A percentile compares a stretch with the other conserved stretches of the same genome.
Conservation (phyloP, 192 early-diverging fungal species). For the Piromyces sp. region DNA sequence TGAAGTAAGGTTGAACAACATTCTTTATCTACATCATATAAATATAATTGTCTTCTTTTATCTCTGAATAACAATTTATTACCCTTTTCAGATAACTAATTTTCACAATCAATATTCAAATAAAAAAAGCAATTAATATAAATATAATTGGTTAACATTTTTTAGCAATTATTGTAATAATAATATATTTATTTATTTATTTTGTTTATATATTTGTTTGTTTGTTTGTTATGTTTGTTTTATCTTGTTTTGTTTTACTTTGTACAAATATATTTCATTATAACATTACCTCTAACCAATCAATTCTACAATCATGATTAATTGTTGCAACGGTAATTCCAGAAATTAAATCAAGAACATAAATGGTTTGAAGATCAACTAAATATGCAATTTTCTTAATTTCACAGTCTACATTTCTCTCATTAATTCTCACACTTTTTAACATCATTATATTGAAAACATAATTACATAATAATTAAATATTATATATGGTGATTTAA, state of each 20-base stretch:
- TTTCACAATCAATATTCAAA: neutral
- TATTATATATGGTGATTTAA: no score
- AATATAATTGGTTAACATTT: no score
- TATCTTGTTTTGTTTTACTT: no score
- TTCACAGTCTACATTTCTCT: slow-evolving; percentile 30
- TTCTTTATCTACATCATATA: slow-evolving; percentile 29
- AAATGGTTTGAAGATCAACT: slow-evolving; percentile 38
- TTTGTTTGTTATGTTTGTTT: no score
- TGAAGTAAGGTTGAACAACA: slow-evolving; percentile 27
- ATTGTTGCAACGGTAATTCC: slow-evolving; percentile 20
- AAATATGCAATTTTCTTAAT: slow-evolving; percentile 39
- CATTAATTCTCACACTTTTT: slow-evolving; percentile 41
- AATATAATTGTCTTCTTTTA: slow-evolving; percentile 33
- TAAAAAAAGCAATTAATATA: neutral
- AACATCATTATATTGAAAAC: no score
- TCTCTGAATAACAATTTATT: slow-evolving; percentile 44
- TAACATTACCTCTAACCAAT: slow-evolving; percentile 35
- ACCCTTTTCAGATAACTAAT: slow-evolving; percentile 37
- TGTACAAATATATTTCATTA: no score
- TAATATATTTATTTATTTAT: no score
- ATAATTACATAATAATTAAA: no score
- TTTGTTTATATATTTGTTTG: no score
- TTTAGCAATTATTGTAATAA: no score
- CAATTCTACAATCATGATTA: slow-evolving; percentile 32
- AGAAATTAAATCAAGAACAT: slow-evolving; percentile 31